phyloP scores from a whole-genome alignment of 2,329 filamentous ascomycete species.

The Xylaria sp. region DNA sequence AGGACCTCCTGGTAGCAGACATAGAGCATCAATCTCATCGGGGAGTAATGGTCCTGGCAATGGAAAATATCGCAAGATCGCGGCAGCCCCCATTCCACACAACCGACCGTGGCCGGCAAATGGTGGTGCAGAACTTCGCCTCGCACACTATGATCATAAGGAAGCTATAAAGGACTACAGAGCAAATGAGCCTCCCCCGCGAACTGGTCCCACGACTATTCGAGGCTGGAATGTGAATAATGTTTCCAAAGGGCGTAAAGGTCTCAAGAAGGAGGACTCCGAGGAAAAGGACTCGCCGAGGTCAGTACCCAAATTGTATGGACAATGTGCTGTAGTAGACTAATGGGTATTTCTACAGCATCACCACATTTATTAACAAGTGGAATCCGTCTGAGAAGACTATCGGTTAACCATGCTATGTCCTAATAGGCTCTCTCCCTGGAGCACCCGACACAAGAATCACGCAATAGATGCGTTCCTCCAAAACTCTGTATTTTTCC shows the following conservation, averaged over 20 bases:
- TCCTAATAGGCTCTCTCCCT: neutral
- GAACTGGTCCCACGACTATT: constrained; percentile 65
- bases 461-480: neutral
- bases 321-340: constrained; percentile 10
- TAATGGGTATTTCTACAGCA: constrained; percentile 38
- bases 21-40: constrained; percentile 49
- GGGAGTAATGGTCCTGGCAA: constrained; percentile 41
- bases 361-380: constrained; percentile 45
- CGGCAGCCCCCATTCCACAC: constrained; percentile 65
- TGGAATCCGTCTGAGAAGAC: constrained; percentile 45
- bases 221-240: constrained; percentile 66
- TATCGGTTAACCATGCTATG: constrained; percentile 23
- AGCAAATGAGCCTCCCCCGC: constrained; percentile 64
- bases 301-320: constrained; percentile 37
- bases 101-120: constrained; percentile 60
- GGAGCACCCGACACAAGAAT: neutral
- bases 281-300: constrained; percentile 49
- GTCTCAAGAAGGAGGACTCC: constrained; percentile 46
- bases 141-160: constrained; percentile 65
- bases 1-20: constrained; percentile 43
- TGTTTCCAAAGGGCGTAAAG: constrained; percentile 49
- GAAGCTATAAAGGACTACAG: constrained; percentile 68
- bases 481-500: neutral
- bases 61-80: constrained; percentile 66
- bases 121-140: constrained; percentile 63